These are phyloP conservation scores for Candida dendrica DNA, from an alignment of 805 yeast species.

Conservation along the genomic window DNA sequence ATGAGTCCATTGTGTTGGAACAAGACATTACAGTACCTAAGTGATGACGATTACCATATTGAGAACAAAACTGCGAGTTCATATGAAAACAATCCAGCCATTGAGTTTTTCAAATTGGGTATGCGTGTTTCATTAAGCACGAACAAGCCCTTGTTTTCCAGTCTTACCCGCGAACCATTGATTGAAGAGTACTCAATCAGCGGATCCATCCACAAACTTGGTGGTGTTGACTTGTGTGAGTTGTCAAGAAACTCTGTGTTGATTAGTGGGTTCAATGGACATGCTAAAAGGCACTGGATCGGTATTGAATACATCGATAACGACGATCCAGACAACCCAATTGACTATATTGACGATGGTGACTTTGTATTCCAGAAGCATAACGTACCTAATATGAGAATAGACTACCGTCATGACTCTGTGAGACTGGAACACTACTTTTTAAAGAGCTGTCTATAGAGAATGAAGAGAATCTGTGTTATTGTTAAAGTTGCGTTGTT, in stretches of 20 bases:
- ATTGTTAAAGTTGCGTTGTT: background rate
- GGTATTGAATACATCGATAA: slow-evolving; percentile 12
- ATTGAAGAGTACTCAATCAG: slow-evolving; percentile 23
- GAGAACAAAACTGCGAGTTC: slow-evolving; percentile 4
- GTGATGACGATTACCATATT: slow-evolving; percentile 16
- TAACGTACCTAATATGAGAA: slow-evolving; percentile 22
- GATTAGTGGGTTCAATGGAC: slow-evolving; percentile 18
- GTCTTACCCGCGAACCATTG: slow-evolving; percentile 21
- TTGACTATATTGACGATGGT: slow-evolving; percentile 12
- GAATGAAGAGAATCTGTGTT: background rate
- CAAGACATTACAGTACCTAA: slow-evolving; percentile 15
- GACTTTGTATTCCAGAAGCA: slow-evolving; percentile 20
- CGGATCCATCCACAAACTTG: slow-evolving; percentile 18
- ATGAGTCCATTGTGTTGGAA: slow-evolving; percentile 24
- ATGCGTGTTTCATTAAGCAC: slow-evolving; percentile 18
- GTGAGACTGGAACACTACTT: slow-evolving; percentile 14
- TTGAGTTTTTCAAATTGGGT: slow-evolving; percentile 19
- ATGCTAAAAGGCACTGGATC: slow-evolving; percentile 21
- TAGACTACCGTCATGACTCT: slow-evolving; percentile 17
- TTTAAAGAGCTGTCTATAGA: slow-evolving; percentile 1
- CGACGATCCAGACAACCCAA: background rate
- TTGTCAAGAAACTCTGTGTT: slow-evolving; percentile 20
- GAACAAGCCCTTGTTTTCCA: slow-evolving; percentile 19
- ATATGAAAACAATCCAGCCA: slow-evolving; percentile 16
- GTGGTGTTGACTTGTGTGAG: slow-evolving; percentile 21